Conservation (phyloP, 2,329 filamentous ascomycete genomes). For the Sarocladium kiliense region DNA sequence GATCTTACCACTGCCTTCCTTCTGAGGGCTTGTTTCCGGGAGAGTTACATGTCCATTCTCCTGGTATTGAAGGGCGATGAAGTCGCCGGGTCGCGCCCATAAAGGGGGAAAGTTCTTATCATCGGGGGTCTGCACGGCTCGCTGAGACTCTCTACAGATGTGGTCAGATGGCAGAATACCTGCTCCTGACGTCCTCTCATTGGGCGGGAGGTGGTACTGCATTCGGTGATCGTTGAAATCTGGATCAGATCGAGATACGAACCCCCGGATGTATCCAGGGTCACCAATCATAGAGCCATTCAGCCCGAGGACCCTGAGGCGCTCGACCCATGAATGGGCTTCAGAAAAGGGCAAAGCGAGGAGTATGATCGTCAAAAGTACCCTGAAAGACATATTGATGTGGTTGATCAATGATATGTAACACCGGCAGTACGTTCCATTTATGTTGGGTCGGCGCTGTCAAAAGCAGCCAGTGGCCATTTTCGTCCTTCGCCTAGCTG, state of each 20-base stretch:
- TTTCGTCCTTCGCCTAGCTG: neutral
- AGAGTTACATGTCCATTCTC: constrained; percentile 6
- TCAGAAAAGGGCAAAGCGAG: neutral
- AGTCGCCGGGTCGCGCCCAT: neutral
- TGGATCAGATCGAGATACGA: no score
- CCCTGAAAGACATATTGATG: neutral
- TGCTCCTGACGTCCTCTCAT: no score
- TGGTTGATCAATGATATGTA: neutral
- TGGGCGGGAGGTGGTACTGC: no score
- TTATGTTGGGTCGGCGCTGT: neutral
- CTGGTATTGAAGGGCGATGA: neutral
- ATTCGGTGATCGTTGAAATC: no score
- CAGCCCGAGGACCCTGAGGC: constrained; percentile 12
- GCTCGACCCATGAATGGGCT: constrained; percentile 11
- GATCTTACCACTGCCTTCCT: neutral
- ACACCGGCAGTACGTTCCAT: neutral
- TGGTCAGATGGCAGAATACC: no score
- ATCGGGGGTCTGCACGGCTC: neutral
- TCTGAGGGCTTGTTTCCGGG: neutral
- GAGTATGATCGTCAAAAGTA: neutral
- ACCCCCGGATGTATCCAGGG: no score
- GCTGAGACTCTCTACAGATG: no score
- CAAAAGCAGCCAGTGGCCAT: neutral
- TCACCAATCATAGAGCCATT: no score
- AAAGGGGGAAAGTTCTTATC: neutral